A percentile compares a stretch with the other conserved stretches of the same genome.
These are phyloP conservation scores for Xylariaceae sp. DNA, from an alignment of 2,329 filamentous ascomycete species.

Conservation along the genomic window DNA sequence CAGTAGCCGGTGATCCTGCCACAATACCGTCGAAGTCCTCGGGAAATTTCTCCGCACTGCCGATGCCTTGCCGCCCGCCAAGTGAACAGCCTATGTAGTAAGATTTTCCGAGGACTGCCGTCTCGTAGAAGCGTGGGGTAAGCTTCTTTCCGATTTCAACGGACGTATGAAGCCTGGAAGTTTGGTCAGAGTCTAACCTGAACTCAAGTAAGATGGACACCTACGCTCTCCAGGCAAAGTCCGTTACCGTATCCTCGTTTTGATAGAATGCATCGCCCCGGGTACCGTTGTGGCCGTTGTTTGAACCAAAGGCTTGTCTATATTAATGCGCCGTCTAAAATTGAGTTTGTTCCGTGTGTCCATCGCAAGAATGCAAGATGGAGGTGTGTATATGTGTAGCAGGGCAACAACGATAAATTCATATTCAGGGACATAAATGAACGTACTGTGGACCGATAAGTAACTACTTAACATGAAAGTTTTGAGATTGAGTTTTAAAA, in stretches of 20 bases:
- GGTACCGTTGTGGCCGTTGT: constrained; percentile 56
- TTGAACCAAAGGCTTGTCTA: constrained; percentile 48
- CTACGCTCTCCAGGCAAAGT: constrained; percentile 43
- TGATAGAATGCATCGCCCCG: constrained; percentile 41
- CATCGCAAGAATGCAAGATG: too few species aligned
- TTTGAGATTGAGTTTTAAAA: background rate
- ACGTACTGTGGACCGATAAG: constrained; percentile 18
- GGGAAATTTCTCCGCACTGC: constrained; percentile 58
- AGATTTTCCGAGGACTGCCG: constrained; percentile 45
- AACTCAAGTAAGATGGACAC: background rate
- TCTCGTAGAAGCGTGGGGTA: constrained; percentile 53
- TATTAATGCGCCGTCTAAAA: background rate
- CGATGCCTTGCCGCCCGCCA: constrained; percentile 64
- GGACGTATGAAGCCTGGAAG: constrained; percentile 50
- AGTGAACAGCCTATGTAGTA: constrained; percentile 66
- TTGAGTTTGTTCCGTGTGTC: too few species aligned
- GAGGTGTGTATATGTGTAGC: background rate
- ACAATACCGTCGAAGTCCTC: constrained; percentile 64
- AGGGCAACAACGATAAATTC: background rate
- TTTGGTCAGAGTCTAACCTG: constrained; percentile 29
- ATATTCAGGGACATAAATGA: background rate
- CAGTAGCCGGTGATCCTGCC: constrained; percentile 52
- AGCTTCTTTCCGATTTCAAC: constrained; percentile 56
- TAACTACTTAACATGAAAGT: background rate
- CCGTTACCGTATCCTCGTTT: constrained; percentile 45